Percentiles rank a stretch among this genome's conserved stretches.
phyloP scores from a whole-genome alignment of 768 basidiomycete species.

The Russula vinacea region DNA sequence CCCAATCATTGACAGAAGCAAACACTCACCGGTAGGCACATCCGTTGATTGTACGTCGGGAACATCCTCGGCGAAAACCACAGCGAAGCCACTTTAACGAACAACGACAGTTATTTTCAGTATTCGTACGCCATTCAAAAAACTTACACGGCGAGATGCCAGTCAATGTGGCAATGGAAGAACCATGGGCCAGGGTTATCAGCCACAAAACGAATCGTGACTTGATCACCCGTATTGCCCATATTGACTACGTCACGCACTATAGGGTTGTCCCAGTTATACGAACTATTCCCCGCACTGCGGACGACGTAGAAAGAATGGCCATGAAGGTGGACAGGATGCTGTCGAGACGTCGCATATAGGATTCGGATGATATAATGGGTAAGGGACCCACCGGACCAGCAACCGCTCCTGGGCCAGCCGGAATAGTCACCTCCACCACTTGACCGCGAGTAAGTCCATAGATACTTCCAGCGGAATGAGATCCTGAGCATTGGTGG shows the following conservation, averaged over 20 bases:
- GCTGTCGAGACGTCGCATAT: background rate
- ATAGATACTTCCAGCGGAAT: constrained; percentile 20
- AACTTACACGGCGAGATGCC: constrained; percentile 23
- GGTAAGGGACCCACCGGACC: constrained; percentile 13
- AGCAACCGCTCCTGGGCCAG: constrained; percentile 6
- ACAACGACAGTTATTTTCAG: no score
- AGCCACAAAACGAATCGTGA: constrained; percentile 33
- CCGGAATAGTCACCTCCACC: constrained; percentile 21
- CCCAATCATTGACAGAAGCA: no score
- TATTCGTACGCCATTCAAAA: no score
- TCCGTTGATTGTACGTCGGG: constrained; percentile 2
- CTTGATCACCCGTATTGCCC: constrained; percentile 14
- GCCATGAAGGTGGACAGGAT: constrained; percentile 23
- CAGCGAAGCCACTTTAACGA: constrained; percentile 9
- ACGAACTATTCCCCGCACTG: constrained; percentile 17
- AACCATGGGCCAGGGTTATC: constrained; percentile 36
- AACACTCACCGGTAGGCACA: background rate
- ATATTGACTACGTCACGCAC: constrained; percentile 29
- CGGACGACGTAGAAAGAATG: constrained; percentile 31
- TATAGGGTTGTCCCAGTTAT: constrained; percentile 29
- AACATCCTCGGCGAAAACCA: background rate
- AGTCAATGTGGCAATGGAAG: constrained; percentile 36
- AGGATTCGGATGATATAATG: no score
- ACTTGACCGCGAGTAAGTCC: background rate
- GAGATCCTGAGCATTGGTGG: constrained; percentile 6